Conservation (phyloP, 1,139 yeast species). For the Fermentozyma sake region DNA sequence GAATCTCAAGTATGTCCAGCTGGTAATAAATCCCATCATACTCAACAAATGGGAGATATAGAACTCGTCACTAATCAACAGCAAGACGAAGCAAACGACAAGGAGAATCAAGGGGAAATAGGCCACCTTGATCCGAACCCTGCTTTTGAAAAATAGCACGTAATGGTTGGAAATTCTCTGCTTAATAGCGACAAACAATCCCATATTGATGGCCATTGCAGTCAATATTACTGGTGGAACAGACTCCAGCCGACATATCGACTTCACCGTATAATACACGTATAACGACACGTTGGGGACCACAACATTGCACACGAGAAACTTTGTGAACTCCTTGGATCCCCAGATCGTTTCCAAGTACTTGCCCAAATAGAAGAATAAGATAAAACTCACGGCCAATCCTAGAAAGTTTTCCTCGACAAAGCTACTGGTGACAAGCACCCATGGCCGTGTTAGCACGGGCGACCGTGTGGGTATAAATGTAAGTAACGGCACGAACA, state of each 20-base stretch:
- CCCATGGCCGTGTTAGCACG: conserved; percentile 37
- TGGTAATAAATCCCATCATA: conserved; percentile 27
- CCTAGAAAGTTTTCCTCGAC: conserved; percentile 33
- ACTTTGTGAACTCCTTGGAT: conserved; percentile 26
- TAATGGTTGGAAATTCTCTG: conserved; percentile 44
- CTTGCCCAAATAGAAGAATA: conserved; percentile 32
- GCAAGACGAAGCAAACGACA: conserved; percentile 14
- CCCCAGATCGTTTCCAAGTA: conserved; percentile 41
- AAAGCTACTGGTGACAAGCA: conserved; percentile 29
- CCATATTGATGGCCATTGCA: conserved; percentile 37
- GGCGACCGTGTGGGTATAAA: conserved; percentile 38
- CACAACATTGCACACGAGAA: conserved; percentile 19
- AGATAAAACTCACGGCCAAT: conserved; percentile 19
- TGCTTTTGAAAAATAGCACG: conserved; percentile 36
- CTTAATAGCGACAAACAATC: conserved; percentile 39
- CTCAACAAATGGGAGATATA: conserved; percentile 23
- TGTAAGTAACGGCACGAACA: conserved; percentile 36
- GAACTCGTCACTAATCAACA: conserved; percentile 26
- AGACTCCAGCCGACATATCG: conserved; percentile 16
- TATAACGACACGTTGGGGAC: conserved; percentile 32
- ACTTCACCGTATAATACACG: conserved; percentile 31
- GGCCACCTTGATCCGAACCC: conserved; percentile 34
- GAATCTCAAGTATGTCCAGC: conserved; percentile 41
- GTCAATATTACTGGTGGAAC: conserved; percentile 38
- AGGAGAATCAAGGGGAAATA: conserved; percentile 33